Conservation (phyloP, 306 rosid genomes). For the Trichosanthes truncata region DNA sequence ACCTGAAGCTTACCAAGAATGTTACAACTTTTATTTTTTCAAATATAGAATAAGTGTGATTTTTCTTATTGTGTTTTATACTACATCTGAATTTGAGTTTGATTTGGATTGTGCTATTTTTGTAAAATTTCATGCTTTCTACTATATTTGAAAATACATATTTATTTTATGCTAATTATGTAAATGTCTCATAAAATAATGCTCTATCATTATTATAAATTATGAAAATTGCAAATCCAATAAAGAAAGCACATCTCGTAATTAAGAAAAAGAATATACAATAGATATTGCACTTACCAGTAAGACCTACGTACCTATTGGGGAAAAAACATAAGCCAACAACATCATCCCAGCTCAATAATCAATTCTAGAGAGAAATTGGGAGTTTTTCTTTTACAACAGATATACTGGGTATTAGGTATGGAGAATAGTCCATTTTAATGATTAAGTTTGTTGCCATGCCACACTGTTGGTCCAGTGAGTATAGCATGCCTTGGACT, state of each 20-base stretch:
- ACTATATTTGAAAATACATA: not conserved
- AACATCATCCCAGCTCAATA: not conserved
- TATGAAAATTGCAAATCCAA: not conserved
- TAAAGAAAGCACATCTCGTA: not conserved
- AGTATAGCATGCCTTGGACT: not conserved
- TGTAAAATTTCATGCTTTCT: not conserved
- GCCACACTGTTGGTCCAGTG: not conserved
- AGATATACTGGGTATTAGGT: not conserved
- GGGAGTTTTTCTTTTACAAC: not conserved
- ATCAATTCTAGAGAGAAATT: not conserved
- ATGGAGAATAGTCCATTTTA: not conserved
- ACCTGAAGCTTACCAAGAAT: too few relatives aligned
- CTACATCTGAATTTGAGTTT: not conserved
- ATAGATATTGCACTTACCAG: not conserved
- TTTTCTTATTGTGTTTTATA: too few relatives aligned
- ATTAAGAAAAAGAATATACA: not conserved
- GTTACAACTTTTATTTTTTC: not conserved
- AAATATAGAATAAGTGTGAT: not conserved
- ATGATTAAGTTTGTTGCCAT: not conserved
- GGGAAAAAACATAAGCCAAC: not conserved
- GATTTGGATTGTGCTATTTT: not conserved
- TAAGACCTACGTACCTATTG: not conserved
- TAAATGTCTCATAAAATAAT: not conserved
- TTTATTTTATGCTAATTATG: not conserved
- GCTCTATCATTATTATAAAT: not conserved